Evolutionary conservation across 768 basidiomycete species (phyloP), one percentile per base, ranked within the genome.

Genomic region (Hysterangium stoloniferum): DNA sequence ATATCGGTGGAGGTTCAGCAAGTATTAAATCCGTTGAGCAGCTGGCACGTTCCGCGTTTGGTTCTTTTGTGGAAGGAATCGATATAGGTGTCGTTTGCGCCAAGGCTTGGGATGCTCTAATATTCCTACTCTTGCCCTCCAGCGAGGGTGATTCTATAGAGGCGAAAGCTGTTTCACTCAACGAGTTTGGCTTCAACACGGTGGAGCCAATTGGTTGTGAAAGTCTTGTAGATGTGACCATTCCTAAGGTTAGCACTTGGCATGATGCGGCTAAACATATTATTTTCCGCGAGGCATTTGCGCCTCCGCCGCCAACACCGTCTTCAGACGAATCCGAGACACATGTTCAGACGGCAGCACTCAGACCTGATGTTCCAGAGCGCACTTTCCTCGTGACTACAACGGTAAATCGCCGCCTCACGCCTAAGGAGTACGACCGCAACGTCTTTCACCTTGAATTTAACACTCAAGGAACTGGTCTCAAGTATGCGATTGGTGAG

Each of bases 371-470:
- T 59, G 63, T 86, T 20, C 70, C 84, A 2, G 95, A 97, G 53
- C 83, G 84, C 61, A 98, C 93, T 20, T 97, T 78, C 77, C 80
- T 98, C 48, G 83, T 97, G 51, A 95, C 89, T 7, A 94, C 92
- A 65, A 80, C 83, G 5, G 93, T 96, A 65, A 98, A 97, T 70
- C 82, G 84, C 37, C 88, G 96, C 28, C 79, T 99, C 42, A 98
- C 96, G 1, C 96, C 96, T 28, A 66, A 80, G 57, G 92, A 95
- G 55, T 99, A 99, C 68, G 87, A 97, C 66, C 89, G 96, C 58
- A 98, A 99, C 67, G 93, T 99, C 28, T 98, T 98, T 75, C 96
- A 99, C 69, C 77, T 99, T 58, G 96, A 97, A 71, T 94, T 99
- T 63, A 82, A 93, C 64, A 91, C 89, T 2, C 71, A 78, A 24